Evolutionary conservation across 2,329 filamentous ascomycete genomes (phyloP), one percentile per base, ranked within the genome.

Genomic region (Phoma sp.): DNA sequence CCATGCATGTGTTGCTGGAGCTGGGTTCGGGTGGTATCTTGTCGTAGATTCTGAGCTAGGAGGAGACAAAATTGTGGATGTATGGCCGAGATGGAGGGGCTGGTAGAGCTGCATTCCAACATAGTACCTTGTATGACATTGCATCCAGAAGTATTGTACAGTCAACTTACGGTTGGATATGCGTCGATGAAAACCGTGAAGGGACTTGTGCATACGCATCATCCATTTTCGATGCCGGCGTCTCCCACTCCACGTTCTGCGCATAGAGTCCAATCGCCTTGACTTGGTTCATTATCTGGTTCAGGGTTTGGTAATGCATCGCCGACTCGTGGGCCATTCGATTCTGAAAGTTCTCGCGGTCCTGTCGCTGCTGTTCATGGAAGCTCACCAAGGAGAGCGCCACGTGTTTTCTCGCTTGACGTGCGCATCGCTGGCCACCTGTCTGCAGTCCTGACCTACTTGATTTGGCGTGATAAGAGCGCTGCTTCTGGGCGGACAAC

Each of bases 1-100:
- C 65, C 91, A 95, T 76, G 86, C 90, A 32, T 95, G 91, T 71
- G 88, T 94, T 63, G 84, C 90, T 1, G 87, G 88, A 0, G 87
- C 86, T 0, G 84, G 85, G 25, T 90, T 88, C 75, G 85, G 83
- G 1, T 91, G 85, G 81, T 95, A 92, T 75, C 77, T 92, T 19
- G 78, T 94, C 31, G 85, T 93, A 2, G 90, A 94, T 73, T 85
- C 84, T 25, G 78, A 82, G 43, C 59, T 61, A 45, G 75, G 78
- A 47, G 81, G 80, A 0, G 77, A 79, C 21, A 81, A 84, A 64
- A 81, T 91, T 57, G 80, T 90, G 33, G 91, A 94, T 78, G 83
- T 93, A 21, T 94, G 90, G 89, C 78, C 83, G 15, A 79, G 88
- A 58, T 89, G 86, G 82, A 82, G 85, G 51, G 88, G 88, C 0